Percentiles rank a stretch among this genome's conserved stretches.
phyloP scores from a whole-genome alignment of 306 rosid genomes.

The Chamaecrista fasciculata region DNA sequence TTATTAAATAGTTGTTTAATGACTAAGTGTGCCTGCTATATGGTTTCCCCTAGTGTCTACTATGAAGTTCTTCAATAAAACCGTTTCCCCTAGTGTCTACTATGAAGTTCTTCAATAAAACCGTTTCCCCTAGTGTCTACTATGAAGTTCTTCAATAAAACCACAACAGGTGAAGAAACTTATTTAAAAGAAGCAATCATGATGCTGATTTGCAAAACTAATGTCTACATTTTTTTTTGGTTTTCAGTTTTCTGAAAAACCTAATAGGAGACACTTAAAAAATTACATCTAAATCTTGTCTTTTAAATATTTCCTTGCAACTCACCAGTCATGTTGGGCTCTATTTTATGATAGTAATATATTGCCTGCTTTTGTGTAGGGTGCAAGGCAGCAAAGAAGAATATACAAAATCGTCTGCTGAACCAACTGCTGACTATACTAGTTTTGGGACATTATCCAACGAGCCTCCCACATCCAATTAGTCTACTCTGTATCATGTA shows the following conservation, averaged over 20 bases:
- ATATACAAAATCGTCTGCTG: neutral
- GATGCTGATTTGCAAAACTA: no score
- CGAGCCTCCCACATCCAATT: neutral
- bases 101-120: neutral
- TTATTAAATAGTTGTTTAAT: neutral
- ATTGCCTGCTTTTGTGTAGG: constrained; percentile 13
- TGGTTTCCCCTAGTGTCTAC: neutral
- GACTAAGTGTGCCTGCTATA: neutral
- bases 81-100: no score
- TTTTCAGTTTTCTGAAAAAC: no score
- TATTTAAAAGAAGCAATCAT: neutral
- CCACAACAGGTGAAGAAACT: no score
- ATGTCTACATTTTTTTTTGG: no score
- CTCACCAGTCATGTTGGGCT: neutral
- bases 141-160: no score
- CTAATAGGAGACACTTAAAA: neutral
- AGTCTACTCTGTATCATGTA: neutral
- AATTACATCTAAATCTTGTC: no score
- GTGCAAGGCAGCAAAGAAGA: neutral
- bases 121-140: no score
- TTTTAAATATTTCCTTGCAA: neutral
- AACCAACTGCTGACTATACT: neutral
- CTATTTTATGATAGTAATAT: neutral
- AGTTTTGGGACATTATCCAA: neutral
- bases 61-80: no score